Evolutionary conservation across 441 rosid species (phyloP).

Genomic region (Adansonia madagascariensis): DNA sequence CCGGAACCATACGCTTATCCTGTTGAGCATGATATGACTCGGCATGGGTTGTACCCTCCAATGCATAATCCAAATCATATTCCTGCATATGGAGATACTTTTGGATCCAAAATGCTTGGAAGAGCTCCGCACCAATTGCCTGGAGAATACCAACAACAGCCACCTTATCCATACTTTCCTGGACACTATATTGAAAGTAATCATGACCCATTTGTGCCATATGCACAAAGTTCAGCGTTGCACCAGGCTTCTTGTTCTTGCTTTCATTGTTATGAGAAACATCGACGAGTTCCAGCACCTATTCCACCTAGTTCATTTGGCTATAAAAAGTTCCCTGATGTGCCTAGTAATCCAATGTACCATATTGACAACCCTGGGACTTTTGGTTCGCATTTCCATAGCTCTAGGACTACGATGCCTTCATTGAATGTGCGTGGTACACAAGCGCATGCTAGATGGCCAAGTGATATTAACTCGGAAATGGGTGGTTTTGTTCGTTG

Average conservation of each 20-base stretch:
- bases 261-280: conserved; percentile 62
- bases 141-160: conserved; percentile 45
- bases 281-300: conserved; percentile 53
- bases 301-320: conserved; percentile 48
- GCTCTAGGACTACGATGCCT: conserved; percentile 46
- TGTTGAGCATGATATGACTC: conserved; percentile 43
- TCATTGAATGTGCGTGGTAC: conserved; percentile 43
- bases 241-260: conserved; percentile 80
- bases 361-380: conserved; percentile 49
- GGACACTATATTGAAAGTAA: conserved; percentile 48
- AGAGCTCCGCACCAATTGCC: conserved; percentile 54
- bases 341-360: conserved; percentile 44
- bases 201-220: conserved; percentile 55
- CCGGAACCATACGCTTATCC: conserved; percentile 50
- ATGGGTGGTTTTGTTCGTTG: conserved; percentile 47
- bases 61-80: conserved; percentile 49
- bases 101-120: conserved; percentile 46
- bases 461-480: conserved; percentile 51
- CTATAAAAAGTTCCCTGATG: conserved; percentile 53
- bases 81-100: conserved; percentile 59
- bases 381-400: conserved; percentile 47
- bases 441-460: conserved; percentile 59
- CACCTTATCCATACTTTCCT: conserved; percentile 49
- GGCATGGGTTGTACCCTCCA: conserved; percentile 49
- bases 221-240: conserved; percentile 41